phyloP scores from a whole-genome alignment of 1,284 basidiomycete genomes.

The Malassezia vespertilionis region DNA sequence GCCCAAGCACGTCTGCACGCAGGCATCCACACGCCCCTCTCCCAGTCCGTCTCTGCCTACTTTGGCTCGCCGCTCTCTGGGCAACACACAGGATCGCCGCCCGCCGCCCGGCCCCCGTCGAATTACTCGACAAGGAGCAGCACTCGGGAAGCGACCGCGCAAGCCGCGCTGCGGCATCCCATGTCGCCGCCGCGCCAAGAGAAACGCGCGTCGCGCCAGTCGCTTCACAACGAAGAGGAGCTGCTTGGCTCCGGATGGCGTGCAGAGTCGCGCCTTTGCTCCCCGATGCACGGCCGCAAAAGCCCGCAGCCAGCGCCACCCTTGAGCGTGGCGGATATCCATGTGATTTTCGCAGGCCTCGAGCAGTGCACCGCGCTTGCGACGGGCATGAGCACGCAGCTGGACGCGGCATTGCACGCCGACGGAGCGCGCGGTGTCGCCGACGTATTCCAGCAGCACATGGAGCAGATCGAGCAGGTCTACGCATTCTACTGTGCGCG shows the following conservation, averaged over 20 bases:
- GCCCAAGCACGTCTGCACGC: constrained; percentile 42
- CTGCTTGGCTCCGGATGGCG: not conserved
- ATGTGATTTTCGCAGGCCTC: constrained; percentile 69
- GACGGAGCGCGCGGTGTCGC: constrained; percentile 59
- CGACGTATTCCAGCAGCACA: constrained; percentile 63
- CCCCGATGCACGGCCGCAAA: not conserved
- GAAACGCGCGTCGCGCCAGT: not conserved
- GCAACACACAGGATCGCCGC: not conserved
- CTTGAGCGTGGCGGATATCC: constrained; percentile 62
- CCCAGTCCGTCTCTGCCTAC: not conserved
- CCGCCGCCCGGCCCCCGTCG: not conserved
- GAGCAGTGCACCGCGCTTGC: constrained; percentile 63
- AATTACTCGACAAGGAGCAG: constrained; percentile 5
- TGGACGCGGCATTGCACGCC: constrained; percentile 42
- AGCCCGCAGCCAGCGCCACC: constrained; percentile 16
- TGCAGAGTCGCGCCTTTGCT: not conserved
- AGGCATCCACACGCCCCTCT: constrained; percentile 22
- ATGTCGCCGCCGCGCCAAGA: not conserved
- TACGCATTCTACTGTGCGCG: constrained; percentile 79
- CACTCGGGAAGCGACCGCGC: not conserved
- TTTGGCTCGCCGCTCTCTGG: not conserved
- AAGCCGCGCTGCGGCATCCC: not conserved
- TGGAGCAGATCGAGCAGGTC: constrained; percentile 63
- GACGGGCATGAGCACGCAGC: constrained; percentile 54
- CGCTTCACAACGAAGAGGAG: not conserved